phyloP scores from a whole-genome alignment of 2,329 filamentous ascomycete species.

The Trichophyton equinum region DNA sequence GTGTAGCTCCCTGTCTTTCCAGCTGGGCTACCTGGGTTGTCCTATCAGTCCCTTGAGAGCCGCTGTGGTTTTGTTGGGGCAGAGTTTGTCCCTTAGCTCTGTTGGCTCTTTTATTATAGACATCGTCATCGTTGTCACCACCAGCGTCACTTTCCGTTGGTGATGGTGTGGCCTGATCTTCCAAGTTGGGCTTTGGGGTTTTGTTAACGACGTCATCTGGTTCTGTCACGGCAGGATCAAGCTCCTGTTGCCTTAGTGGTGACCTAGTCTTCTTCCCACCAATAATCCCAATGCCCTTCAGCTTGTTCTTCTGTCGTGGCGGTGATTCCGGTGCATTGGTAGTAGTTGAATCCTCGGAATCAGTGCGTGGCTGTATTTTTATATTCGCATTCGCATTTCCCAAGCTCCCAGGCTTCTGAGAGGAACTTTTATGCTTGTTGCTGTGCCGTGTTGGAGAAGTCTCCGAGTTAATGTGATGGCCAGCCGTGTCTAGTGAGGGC shows the following conservation, averaged over 20 bases:
- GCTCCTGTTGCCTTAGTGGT: neutral
- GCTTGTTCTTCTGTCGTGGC: neutral
- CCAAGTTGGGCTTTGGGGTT: neutral
- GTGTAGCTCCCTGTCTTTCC: conserved; percentile 1
- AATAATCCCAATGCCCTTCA: conserved; percentile 10
- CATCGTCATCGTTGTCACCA: conserved; percentile 7
- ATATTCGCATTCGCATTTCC: conserved; percentile 10
- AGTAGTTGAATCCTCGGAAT: conserved; percentile 6
- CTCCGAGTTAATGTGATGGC: neutral
- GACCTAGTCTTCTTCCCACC: conserved; percentile 10
- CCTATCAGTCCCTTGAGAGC: neutral
- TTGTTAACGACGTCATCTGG: neutral
- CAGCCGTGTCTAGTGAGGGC: too few species aligned
- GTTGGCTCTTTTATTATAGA: neutral
- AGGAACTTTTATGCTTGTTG: neutral
- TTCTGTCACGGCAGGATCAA: neutral
- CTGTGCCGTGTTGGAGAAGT: neutral
- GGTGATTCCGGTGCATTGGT: conserved; percentile 8
- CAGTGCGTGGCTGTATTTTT: neutral
- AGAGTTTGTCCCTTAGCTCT: conserved; percentile 7
- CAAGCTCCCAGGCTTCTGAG: conserved; percentile 7
- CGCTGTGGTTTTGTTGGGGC: neutral
- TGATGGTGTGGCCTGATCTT: conserved; percentile 7
- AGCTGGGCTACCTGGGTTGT: conserved; percentile 7
- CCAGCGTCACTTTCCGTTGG: neutral